A percentile compares a stretch with the other conserved stretches of the same genome.
These are phyloP conservation scores for Phytophthora gonapodyides DNA, from an alignment of 352 stramenopile species.

Conservation along the genomic window DNA sequence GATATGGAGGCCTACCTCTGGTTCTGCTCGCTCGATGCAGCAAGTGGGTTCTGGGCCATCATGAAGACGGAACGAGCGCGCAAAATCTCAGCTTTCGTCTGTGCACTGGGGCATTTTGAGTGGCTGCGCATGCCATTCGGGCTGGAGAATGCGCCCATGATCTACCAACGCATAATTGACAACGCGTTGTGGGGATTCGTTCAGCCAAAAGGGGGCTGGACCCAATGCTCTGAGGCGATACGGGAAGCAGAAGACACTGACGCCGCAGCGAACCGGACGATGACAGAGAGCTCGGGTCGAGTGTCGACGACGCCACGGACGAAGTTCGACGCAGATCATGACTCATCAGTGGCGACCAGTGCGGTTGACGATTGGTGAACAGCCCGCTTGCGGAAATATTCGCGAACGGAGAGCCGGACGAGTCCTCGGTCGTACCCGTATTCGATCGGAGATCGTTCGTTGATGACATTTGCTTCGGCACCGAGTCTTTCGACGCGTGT, in stretches of 20 bases:
- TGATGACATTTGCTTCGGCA: conserved; percentile 7
- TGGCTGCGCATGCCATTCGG: background rate
- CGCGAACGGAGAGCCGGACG: background rate
- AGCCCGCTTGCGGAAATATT: conserved; percentile 1
- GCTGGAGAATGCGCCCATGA: no score
- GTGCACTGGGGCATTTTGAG: conserved; percentile 1
- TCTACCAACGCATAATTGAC: no score
- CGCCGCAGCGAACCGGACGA: no score
- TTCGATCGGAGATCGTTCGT: conserved; percentile 7
- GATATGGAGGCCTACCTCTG: background rate
- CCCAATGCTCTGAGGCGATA: background rate
- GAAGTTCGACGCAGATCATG: background rate
- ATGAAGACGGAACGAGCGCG: background rate
- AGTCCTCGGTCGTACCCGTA: background rate
- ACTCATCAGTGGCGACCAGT: background rate
- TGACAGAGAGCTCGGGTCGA: background rate
- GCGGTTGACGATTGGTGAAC: background rate
- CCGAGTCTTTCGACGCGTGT: background rate
- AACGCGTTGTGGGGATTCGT: background rate
- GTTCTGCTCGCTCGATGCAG: conserved; percentile 1
- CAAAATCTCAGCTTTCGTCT: conserved; percentile 2
- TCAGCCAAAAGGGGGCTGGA: background rate
- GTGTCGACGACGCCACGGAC: background rate
- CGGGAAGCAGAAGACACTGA: background rate
- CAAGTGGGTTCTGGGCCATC: conserved; percentile 4